Conservation (phyloP, 2,329 filamentous ascomycete genomes). For the Botryotinia calthae region DNA sequence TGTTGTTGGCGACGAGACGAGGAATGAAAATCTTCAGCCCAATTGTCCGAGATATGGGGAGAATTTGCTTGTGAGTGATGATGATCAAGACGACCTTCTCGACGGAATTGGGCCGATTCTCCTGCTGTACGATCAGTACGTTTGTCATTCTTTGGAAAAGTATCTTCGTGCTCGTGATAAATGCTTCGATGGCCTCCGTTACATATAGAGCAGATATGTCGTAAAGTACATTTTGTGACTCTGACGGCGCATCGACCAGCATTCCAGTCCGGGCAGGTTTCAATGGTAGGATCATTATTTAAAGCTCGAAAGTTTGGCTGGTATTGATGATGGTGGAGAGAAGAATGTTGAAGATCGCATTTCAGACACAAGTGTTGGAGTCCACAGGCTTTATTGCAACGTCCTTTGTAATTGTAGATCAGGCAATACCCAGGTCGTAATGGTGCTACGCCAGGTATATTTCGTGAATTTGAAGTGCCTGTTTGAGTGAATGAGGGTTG, state of each 20-base stretch:
- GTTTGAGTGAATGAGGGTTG: background rate
- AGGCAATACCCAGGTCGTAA: constrained; percentile 6
- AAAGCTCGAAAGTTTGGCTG: constrained; percentile 1
- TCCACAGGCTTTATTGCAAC: constrained; percentile 4
- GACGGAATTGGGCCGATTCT: background rate
- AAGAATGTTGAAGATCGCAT: constrained; percentile 10
- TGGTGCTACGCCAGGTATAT: constrained; percentile 1
- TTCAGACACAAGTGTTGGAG: constrained; percentile 10
- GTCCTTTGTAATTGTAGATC: constrained; percentile 6
- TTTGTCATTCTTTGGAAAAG: background rate
- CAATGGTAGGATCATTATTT: background rate
- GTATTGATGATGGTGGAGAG: constrained; percentile 2
- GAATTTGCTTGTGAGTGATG: background rate
- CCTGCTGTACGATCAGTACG: background rate
- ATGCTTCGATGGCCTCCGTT: constrained; percentile 1
- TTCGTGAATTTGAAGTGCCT: background rate
- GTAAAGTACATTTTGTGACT: constrained; percentile 3
- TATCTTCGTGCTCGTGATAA: background rate
- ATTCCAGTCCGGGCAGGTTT: constrained; percentile 6
- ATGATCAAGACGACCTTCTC: background rate
- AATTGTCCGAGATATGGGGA: background rate
- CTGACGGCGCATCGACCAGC: background rate
- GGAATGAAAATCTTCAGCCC: background rate
- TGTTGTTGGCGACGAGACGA: background rate
- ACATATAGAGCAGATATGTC: constrained; percentile 6